These are phyloP conservation scores for Adansonia grandidieri DNA, from an alignment of 441 rosid species.

Conservation along the genomic window DNA sequence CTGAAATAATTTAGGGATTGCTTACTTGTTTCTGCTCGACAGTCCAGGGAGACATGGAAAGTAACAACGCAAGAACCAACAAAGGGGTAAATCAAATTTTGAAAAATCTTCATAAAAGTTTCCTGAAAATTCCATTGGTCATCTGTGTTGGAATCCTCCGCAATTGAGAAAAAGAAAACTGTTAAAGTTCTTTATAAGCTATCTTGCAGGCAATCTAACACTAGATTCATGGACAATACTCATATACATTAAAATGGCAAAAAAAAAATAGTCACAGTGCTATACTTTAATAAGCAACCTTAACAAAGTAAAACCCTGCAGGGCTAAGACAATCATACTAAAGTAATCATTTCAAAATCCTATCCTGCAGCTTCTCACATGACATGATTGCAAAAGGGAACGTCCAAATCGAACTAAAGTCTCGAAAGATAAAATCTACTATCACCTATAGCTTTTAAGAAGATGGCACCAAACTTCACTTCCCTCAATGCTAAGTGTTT, in stretches of 20 bases:
- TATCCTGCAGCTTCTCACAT: neutral
- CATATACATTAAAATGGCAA: neutral
- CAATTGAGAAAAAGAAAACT: conserved; percentile 33
- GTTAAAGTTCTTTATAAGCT: neutral
- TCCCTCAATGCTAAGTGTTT: neutral
- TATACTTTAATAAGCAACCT: neutral
- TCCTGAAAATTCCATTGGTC: conserved; percentile 56
- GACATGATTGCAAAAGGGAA: neutral
- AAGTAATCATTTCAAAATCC: neutral
- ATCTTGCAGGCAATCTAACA: neutral
- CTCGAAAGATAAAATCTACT: neutral
- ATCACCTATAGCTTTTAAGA: neutral
- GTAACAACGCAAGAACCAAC: conserved; percentile 52
- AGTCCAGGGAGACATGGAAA: conserved; percentile 52
- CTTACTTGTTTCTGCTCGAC: conserved; percentile 65
- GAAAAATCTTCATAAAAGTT: conserved; percentile 49
- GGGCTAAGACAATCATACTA: neutral
- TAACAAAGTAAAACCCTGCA: neutral
- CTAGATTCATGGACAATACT: neutral
- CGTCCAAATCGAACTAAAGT: neutral
- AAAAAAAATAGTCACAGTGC: neutral
- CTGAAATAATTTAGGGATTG: neutral
- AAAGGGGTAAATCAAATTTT: conserved; percentile 52
- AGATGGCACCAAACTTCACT: neutral
- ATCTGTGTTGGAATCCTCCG: conserved; percentile 69